These are phyloP conservation scores for Dactylellina cionopaga DNA, from an alignment of 2,329 filamentous ascomycete species.

Conservation along the genomic window DNA sequence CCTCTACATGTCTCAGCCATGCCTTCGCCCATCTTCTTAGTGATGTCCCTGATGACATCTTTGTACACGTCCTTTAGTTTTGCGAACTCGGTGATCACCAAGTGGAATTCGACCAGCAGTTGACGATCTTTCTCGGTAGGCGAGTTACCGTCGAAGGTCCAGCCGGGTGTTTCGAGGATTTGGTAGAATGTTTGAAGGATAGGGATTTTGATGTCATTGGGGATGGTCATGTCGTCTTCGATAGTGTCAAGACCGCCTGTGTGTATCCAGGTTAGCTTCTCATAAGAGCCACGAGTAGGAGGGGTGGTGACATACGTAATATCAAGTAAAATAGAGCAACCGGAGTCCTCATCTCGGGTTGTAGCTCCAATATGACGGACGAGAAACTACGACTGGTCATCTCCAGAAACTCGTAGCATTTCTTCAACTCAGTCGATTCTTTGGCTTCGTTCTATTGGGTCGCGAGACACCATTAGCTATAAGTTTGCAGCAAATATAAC, in stretches of 20 bases:
- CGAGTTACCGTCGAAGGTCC: constrained; percentile 87
- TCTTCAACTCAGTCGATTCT: constrained; percentile 76
- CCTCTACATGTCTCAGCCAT: constrained; percentile 97
- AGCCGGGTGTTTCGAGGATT: constrained; percentile 82
- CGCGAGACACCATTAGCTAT: background rate
- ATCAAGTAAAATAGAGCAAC: constrained; percentile 92
- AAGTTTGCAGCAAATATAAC: background rate
- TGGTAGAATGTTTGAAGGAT: constrained; percentile 83
- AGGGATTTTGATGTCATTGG: constrained; percentile 82
- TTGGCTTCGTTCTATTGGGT: constrained; percentile 69
- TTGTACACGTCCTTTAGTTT: constrained; percentile 85
- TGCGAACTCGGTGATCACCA: constrained; percentile 85
- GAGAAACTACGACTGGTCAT: constrained; percentile 92
- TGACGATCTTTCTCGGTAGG: constrained; percentile 94
- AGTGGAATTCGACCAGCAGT: constrained; percentile 89
- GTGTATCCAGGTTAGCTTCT: background rate
- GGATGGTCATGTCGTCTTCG: constrained; percentile 96
- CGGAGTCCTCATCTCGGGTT: constrained; percentile 90
- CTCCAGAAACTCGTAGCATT: constrained; percentile 87
- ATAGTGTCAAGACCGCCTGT: constrained; percentile 85
- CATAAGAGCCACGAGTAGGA: background rate
- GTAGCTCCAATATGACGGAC: constrained; percentile 92
- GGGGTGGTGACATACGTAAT: constrained; percentile 67
- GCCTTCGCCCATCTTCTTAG: constrained; percentile 93
- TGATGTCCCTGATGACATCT: constrained; percentile 90